Evolutionary conservation across 305 asterid species (phyloP).

Genomic region (Fraxinus ornus): DNA sequence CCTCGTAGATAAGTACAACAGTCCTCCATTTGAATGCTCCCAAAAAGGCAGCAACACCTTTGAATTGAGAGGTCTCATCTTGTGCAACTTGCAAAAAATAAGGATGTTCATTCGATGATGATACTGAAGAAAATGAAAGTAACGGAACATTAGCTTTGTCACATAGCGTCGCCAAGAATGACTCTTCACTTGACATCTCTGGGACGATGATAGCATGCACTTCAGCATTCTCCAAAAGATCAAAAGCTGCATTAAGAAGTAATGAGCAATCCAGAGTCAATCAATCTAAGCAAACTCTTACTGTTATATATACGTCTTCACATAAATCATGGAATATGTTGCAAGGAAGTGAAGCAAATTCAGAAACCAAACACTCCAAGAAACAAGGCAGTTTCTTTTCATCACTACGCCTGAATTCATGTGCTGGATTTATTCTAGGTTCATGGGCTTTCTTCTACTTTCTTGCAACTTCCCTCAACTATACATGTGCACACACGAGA

Average conservation of each 20-base stretch:
- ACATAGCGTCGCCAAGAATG: conserved; percentile 30
- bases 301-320: background rate
- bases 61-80: conserved; percentile 37
- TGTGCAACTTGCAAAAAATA: conserved; percentile 33
- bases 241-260: conserved; percentile 32
- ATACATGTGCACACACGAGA: background rate
- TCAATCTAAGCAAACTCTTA: background rate
- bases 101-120: conserved; percentile 26
- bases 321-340: background rate
- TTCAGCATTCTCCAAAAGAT: conserved; percentile 38
- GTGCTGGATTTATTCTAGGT: background rate
- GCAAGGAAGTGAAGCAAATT: background rate
- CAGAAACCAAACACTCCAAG: background rate
- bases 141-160: conserved; percentile 35
- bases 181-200: conserved; percentile 22
- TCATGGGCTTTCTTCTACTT: background rate
- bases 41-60: conserved; percentile 31
- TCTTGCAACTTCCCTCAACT: background rate
- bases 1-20: conserved; percentile 34
- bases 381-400: background rate
- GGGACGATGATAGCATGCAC: conserved; percentile 42
- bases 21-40: conserved; percentile 36
- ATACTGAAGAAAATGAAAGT: conserved; percentile 33
- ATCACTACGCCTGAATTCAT: background rate
- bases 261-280: background rate